phyloP scores from a whole-genome alignment of 2,329 filamentous ascomycete species.

The Colletotrichum echinochloae region DNA sequence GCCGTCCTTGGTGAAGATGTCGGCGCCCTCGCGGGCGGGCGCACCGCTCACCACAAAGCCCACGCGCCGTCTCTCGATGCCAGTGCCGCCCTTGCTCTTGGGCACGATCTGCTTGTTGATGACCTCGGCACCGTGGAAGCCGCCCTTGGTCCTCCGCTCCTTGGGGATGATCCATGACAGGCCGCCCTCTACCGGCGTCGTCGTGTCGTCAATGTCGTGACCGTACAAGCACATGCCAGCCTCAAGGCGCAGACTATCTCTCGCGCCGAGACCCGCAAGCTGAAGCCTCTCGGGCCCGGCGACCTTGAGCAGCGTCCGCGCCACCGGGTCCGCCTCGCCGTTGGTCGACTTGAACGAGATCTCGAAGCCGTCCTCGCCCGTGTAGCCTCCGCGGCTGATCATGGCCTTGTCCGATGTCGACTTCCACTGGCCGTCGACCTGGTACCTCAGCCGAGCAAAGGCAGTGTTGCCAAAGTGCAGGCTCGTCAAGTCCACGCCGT shows the following conservation, averaged over 20 bases:
- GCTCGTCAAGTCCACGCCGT: slow-evolving; percentile 67
- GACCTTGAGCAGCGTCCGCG: slow-evolving; percentile 69
- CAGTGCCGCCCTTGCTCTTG: slow-evolving; percentile 77
- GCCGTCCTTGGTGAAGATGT: slow-evolving; percentile 75
- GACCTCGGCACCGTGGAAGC: slow-evolving; percentile 86
- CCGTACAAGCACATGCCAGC: slow-evolving; percentile 99
- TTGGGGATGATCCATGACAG: slow-evolving; percentile 86
- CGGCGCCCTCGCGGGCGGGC: slow-evolving; percentile 88
- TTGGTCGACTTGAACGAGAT: slow-evolving; percentile 74
- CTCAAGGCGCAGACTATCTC: slow-evolving; percentile 92
- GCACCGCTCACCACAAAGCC: slow-evolving; percentile 87
- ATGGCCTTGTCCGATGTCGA: slow-evolving; percentile 65
- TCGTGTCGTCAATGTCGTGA: slow-evolving; percentile 91
- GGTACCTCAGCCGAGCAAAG: slow-evolving; percentile 73
- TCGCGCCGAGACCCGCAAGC: slow-evolving; percentile 88
- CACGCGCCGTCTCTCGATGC: slow-evolving; percentile 78
- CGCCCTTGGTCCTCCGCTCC: slow-evolving; percentile 72
- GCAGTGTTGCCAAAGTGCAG: slow-evolving; percentile 86
- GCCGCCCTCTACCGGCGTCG: slow-evolving; percentile 68
- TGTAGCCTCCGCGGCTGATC: slow-evolving; percentile 92
- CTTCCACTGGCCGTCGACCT: slow-evolving; percentile 58
- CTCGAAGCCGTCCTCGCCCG: slow-evolving; percentile 98
- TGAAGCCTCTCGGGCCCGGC: slow-evolving; percentile 73
- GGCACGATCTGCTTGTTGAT: slow-evolving; percentile 83
- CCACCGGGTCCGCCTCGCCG: slow-evolving; percentile 61